Conservation (phyloP, 192 early-diverging fungal genomes). For the Backusella morwellensis region DNA sequence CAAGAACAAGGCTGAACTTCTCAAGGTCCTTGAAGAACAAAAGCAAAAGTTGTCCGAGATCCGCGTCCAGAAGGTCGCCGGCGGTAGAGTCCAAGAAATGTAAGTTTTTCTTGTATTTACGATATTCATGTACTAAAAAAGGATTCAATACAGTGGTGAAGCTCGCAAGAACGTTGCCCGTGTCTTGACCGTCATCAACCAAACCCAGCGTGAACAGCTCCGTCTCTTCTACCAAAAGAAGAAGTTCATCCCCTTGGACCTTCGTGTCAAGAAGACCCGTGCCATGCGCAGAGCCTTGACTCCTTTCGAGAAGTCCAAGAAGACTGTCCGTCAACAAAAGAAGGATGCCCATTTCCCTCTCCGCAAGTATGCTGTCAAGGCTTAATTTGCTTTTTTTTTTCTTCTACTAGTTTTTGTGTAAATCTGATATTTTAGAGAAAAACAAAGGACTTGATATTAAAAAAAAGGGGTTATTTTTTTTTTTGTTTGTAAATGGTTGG, state of each 20-base stretch:
- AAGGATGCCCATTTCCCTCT: conserved; percentile 86
- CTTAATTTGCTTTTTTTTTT: conserved; percentile 47
- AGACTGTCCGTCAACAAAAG: conserved; percentile 90
- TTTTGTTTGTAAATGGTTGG: neutral
- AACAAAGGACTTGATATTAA: neutral
- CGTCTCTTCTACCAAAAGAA: conserved; percentile 90
- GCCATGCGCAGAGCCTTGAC: conserved; percentile 96
- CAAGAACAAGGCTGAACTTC: conserved; percentile 92
- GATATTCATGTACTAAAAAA: no score
- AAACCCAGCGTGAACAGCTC: conserved; percentile 88
- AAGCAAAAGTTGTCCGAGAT: conserved; percentile 93
- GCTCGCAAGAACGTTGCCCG: conserved; percentile 94
- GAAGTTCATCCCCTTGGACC: conserved; percentile 95
- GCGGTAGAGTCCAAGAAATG: conserved; percentile 84
- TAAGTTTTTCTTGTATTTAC: conserved; percentile 36
- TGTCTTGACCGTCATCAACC: conserved; percentile 94
- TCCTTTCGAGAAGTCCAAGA: conserved; percentile 70
- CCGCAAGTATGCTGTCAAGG: conserved; percentile 91
- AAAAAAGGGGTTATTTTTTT: neutral
- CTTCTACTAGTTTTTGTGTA: neutral
- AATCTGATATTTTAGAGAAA: neutral
- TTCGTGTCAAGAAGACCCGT: conserved; percentile 98
- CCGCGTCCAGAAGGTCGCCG: conserved; percentile 92
- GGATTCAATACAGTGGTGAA: conserved; percentile 42
- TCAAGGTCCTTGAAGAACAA: conserved; percentile 89